Conservation (phyloP, 1,284 basidiomycete species). For the Malassezia globosa region DNA sequence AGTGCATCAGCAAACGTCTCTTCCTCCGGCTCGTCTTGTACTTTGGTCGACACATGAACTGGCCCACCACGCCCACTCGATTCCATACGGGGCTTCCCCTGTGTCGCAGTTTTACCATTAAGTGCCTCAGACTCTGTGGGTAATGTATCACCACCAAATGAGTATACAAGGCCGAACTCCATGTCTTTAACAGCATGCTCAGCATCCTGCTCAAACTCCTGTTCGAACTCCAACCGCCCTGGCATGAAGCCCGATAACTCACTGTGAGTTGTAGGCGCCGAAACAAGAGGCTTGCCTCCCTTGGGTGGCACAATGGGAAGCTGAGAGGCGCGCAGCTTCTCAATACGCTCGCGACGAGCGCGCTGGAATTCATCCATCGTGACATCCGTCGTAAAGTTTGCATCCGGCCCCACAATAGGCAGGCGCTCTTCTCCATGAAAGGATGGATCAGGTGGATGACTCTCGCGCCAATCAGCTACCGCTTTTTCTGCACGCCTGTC, state of each 20-base stretch:
- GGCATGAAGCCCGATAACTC: slow-evolving; percentile 89
- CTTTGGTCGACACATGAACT: slow-evolving; percentile 25
- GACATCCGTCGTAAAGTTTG: slow-evolving; percentile 26
- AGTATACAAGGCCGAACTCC: slow-evolving; percentile 77
- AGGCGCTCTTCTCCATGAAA: slow-evolving; percentile 25
- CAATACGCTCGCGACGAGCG: slow-evolving; percentile 38
- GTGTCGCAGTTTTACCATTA: slow-evolving; percentile 30
- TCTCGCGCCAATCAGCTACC: slow-evolving; percentile 14
- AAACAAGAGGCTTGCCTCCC: slow-evolving; percentile 63
- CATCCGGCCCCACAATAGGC: slow-evolving; percentile 36
- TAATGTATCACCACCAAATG: slow-evolving; percentile 65
- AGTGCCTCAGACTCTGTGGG: slow-evolving; percentile 37
- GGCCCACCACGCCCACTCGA: slow-evolving; percentile 58
- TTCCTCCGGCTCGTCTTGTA: slow-evolving; percentile 11
- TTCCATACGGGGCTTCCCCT: slow-evolving; percentile 35
- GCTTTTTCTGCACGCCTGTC: slow-evolving; percentile 27
- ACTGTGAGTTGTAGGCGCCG: slow-evolving; percentile 74
- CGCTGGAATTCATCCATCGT: slow-evolving; percentile 39
- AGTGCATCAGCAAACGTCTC: slow-evolving; percentile 16
- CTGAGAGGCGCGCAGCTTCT: slow-evolving; percentile 33
- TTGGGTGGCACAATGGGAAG: slow-evolving; percentile 34
- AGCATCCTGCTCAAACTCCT: slow-evolving; percentile 81
- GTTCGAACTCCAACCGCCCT: slow-evolving; percentile 91
- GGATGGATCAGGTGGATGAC: slow-evolving; percentile 16
- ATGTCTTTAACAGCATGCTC: slow-evolving; percentile 91